Evolutionary conservation across 345 rosid species (phyloP), one percentile per base, ranked within the genome.

Genomic region (Iberis pinnata): DNA sequence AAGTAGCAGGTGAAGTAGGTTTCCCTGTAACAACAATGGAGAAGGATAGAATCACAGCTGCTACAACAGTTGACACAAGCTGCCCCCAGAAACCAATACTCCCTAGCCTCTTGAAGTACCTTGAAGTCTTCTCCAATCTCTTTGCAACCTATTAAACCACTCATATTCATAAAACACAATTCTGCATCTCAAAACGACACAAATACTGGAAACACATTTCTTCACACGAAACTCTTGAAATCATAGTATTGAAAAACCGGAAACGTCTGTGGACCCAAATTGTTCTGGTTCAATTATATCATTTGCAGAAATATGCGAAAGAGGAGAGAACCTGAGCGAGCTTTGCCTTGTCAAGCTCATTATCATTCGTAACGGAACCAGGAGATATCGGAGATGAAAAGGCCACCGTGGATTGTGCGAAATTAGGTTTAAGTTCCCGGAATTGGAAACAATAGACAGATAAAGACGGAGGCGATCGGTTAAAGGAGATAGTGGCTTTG

Each of bases 61-160:
- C 80, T 4, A 88, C 99, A 12, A 74, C 73, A 9, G 97, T 79
- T 58, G 86, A 86, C 9, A 83, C 78, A 12, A 93, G 78, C 82
- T 93, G 99, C 22, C 89, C 95, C 99, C 97, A 93, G 64, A 93
- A 88, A 51, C 95, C 97, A 41, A 83, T 69, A 79, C 72, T 74
- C 17, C 99, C 99, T 24, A 93, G 71, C 67, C 94, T 73, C 88
- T 78, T 86, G 69, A 93, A 93, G 63, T 79, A 73, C 70, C 88
- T 83, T 6, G 99, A 76, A n/a, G 99, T 93, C 70, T 63, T 85
- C 68, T 78, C 97, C 46, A 93, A 73, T 71, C 97, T 86, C 82
- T 82, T 93, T 5, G 97, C 76, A 1, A 88, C 99, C 99, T 93
- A 63, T 63, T 57, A 20, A 48, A 70, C 44, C 22, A 36, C 22